Base-by-base conservation (phyloP, 208 protist species). In the Vickermania ingenoplastis region DNA sequence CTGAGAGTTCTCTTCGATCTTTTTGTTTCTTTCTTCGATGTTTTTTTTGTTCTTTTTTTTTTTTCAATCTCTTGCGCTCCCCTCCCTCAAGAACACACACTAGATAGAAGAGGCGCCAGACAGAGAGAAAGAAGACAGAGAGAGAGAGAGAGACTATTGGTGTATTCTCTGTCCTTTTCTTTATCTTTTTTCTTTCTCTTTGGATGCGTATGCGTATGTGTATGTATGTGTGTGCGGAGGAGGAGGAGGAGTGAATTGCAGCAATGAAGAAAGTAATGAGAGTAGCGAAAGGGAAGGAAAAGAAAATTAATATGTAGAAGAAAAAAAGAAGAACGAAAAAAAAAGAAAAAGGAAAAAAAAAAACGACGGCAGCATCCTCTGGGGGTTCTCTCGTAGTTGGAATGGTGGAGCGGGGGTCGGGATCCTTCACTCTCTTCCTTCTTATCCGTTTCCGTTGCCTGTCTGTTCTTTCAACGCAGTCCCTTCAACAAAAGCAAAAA, bases 301-400 rank as follows among this genome's bases (percentile, higher is more conserved):
- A 60, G 45, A 51, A 1, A 22, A 53, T 2, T 28, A 21, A 2
- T 54, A 31, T 52, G 49, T 51, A 53, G 25, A 57, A 69, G 36
- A 58, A 50, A 61, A 53, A 30, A 1, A 60, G 31, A 67, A 53
- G 31, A 7, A 61, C n/a, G n/a, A n/a, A n/a, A n/a, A n/a, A n/a
- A n/a, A n/a, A n/a, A n/a, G n/a, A n/a, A n/a, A n/a, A n/a, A 58
- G 53, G 29, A 0, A 22, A 27, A 63, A 67, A 31, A 59, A 29
- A 25, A 45, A 13, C 17, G 31, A 62, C 13, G 26, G 49, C 31
- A 62, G 56, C 11, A 48, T 48, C 11, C 11, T 7, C 7, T n/a
- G 36, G 36, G 36, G 36, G n/a, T n/a, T n/a, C n/a, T n/a, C n/a
- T n/a, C n/a, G n/a, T n/a, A n/a, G n/a, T n/a, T n/a, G n/a, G n/a